Conservation (phyloP, 495 filamentous ascomycete genomes). For the Talaromyces nanjingensis region DNA sequence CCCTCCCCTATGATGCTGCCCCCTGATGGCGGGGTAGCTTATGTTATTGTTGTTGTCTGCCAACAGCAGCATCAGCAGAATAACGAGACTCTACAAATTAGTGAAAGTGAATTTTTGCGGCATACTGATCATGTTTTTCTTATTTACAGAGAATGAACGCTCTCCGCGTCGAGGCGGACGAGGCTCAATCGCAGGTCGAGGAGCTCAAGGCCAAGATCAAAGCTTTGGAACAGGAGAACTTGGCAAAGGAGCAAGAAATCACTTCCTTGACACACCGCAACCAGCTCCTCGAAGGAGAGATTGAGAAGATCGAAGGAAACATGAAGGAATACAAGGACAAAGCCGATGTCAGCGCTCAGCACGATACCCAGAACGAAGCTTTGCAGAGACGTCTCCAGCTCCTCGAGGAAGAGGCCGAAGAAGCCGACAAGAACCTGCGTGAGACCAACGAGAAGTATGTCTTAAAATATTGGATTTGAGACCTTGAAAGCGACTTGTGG, state of each 20-base stretch:
- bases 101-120: background rate
- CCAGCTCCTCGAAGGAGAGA: constrained; percentile 74
- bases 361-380: constrained; percentile 78
- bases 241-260: constrained; percentile 95
- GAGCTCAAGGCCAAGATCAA: constrained; percentile 85
- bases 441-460: constrained; percentile 97
- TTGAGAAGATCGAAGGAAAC: constrained; percentile 76
- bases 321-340: constrained; percentile 74
- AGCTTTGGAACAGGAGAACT: constrained; percentile 86
- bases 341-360: constrained; percentile 64
- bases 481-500: background rate
- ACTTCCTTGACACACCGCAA: constrained; percentile 91
- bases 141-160: constrained; percentile 74
- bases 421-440: constrained; percentile 86
- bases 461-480: background rate
- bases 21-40: constrained; percentile 41
- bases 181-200: constrained; percentile 67
- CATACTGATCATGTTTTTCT: constrained; percentile 6
- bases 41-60: constrained; percentile 10
- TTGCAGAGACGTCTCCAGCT: constrained; percentile 88
- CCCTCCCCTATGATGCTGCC: constrained; percentile 8
- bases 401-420: constrained; percentile 94
- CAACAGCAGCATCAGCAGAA: constrained; percentile 4
- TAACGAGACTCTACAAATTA: background rate
- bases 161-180: constrained; percentile 89